Evolutionary conservation across 495 filamentous ascomycete species (phyloP).

Genomic region (Usnea hakonensis): DNA sequence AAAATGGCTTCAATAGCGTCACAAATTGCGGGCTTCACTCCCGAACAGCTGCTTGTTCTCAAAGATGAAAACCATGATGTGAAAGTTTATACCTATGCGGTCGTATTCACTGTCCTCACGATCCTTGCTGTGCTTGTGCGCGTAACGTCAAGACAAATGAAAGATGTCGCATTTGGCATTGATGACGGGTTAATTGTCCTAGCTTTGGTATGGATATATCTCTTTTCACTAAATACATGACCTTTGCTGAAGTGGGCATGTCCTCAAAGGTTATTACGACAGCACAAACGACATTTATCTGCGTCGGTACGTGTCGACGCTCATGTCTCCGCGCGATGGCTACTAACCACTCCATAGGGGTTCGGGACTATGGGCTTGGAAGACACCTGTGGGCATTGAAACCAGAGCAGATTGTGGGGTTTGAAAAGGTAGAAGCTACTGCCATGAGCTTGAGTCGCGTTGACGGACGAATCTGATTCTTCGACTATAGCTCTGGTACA

Average conservation of each 20-base stretch:
- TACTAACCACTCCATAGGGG: constrained; percentile 10
- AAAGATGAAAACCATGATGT: constrained; percentile 19
- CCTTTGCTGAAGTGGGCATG: neutral
- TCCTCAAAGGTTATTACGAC: constrained; percentile 10
- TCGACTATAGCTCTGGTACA: constrained; percentile 16
- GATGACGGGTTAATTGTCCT: constrained; percentile 15
- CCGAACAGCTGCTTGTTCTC: constrained; percentile 12
- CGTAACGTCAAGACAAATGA: constrained; percentile 22
- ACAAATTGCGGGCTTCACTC: constrained; percentile 8
- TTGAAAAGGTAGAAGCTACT: constrained; percentile 10
- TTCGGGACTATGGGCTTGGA: constrained; percentile 16
- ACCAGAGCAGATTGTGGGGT: constrained; percentile 13
- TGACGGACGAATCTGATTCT: neutral
- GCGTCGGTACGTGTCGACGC: constrained; percentile 10
- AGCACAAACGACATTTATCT: constrained; percentile 17
- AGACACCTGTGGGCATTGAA: constrained; percentile 19
- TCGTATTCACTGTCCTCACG: constrained; percentile 17
- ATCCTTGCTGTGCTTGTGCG: constrained; percentile 14
- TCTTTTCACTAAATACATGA: neutral
- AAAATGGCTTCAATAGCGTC: constrained; percentile 11
- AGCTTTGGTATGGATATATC: constrained; percentile 9
- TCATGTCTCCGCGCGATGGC: neutral
- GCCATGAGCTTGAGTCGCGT: neutral
- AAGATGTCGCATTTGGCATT: constrained; percentile 18
- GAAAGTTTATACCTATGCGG: constrained; percentile 7